Percentiles rank a stretch among this genome's conserved stretches.
phyloP scores from a whole-genome alignment of 2,329 filamentous ascomycete species.

The Byssothecium circinans region DNA sequence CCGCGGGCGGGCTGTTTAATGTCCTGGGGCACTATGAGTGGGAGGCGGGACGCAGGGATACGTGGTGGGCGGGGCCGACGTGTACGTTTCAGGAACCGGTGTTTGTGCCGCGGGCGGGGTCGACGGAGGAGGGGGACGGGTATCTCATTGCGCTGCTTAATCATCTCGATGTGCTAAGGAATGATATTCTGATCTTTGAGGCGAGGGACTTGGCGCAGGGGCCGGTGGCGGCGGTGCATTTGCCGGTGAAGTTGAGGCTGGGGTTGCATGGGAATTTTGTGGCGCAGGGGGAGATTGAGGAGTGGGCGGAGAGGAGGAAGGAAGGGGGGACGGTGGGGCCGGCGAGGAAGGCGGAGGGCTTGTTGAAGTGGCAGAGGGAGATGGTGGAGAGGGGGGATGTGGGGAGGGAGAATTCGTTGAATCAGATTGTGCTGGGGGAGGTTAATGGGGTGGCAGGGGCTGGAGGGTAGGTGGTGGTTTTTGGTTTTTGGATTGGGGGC shows the following conservation, averaged over 20 bases:
- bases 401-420: slow-evolving; percentile 2
- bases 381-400: slow-evolving; percentile 19
- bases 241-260: slow-evolving; percentile 42
- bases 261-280: slow-evolving; percentile 40
- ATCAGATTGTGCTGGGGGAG: slow-evolving; percentile 6
- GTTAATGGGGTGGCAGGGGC: slow-evolving; percentile 3
- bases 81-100: slow-evolving; percentile 57
- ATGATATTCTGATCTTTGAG: slow-evolving; percentile 48
- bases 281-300: slow-evolving; percentile 32
- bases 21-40: slow-evolving; percentile 38
- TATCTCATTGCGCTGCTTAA: slow-evolving; percentile 51
- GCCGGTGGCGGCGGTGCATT: slow-evolving; percentile 45
- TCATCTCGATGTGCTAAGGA: slow-evolving; percentile 46
- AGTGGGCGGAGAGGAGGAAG: slow-evolving; percentile 33
- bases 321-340: slow-evolving; percentile 31
- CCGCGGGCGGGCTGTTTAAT: slow-evolving; percentile 37
- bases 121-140: slow-evolving; percentile 53
- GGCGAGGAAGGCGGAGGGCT: slow-evolving; percentile 20
- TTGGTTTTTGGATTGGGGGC: too few relatives aligned
- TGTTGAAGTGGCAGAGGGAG: slow-evolving; percentile 35
- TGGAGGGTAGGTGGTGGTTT: too few relatives aligned
- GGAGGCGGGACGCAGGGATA: slow-evolving; percentile 34
- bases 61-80: slow-evolving; percentile 41
- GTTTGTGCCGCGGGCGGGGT: slow-evolving; percentile 51
- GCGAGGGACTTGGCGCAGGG: slow-evolving; percentile 42